Evolutionary conservation across 495 filamentous ascomycete species (phyloP), one percentile per base, ranked within the genome.

Genomic region (Penicillium herquei): DNA sequence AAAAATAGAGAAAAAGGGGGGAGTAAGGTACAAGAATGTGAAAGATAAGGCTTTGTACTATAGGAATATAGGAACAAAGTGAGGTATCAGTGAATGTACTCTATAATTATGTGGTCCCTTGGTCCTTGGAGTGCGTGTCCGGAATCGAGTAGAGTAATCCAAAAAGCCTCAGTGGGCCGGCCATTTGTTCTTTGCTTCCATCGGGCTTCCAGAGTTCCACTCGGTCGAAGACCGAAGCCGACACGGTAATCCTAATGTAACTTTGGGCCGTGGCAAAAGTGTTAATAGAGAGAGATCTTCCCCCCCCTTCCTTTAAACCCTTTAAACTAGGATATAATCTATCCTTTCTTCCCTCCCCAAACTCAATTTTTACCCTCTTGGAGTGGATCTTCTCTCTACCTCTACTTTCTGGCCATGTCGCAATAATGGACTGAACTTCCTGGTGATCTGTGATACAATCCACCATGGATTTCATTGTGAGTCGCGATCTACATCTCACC

Each of bases 381-480:
- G 62, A 59, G 62, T 37, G 34, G 34, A 37, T 37, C 34, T 37
- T 2, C 33, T 35, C 33, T 11, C 2, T 9, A 9, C 9, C 34
- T 10, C 12, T 35, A 17, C 39, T 52, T 59, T 58, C 47, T 42
- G 54, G 35, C 42, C 47, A 55, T 55, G 45, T 62, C 64, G 65
- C 65, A 59, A 69, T 59, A 50, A 73, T 75, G 70, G 64, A 51
- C 49, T 74, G 64, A 66, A 57, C 46, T 65, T 56, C 56, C 63
- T 57, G 57, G 56, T 61, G 51, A 54, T 32, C 26, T 59, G 56
- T 68, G 64, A 70, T 65, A 56, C 45, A 41, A 33, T 48, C 56
- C 56, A 53, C 64, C 56, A 78, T 78, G 76, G 76, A 78, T 75
- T 77, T 78, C 55, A 76, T 78, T 67, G 76, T 78, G 54, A 66